A percentile compares a stretch with the other conserved stretches of the same genome.
phyloP scores from a whole-genome alignment of 2,329 filamentous ascomycete genomes.

The Microdochium bolleyi region DNA sequence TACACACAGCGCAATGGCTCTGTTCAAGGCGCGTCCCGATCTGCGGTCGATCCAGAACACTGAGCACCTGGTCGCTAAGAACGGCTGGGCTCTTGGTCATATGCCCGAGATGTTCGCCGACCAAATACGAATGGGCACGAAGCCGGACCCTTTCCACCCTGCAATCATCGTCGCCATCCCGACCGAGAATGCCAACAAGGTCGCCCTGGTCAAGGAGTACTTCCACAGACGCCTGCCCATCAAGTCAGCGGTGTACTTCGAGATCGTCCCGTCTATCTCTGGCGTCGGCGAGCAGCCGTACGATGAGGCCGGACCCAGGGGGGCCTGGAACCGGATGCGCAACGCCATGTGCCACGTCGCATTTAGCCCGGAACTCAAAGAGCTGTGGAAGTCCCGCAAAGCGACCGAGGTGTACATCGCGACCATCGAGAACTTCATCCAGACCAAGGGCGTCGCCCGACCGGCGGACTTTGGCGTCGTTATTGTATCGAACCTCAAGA shows the following conservation, averaged over 20 bases:
- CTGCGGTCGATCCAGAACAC: not conserved
- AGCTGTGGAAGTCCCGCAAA: not conserved
- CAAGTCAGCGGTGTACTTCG: not conserved
- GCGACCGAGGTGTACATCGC: not conserved
- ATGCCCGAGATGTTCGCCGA: not conserved
- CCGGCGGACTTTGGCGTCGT: not conserved
- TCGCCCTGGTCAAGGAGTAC: not conserved
- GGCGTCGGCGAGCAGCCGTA: not conserved
- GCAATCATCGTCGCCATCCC: not conserved
- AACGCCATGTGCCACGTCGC: not conserved
- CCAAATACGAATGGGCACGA: not conserved
- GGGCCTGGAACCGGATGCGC: not conserved
- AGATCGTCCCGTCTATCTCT: not conserved
- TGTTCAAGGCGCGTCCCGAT: not conserved
- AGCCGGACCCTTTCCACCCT: not conserved
- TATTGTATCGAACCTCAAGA: not conserved
- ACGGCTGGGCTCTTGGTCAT: not conserved
- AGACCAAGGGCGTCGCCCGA: not conserved
- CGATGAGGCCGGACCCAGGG: not conserved
- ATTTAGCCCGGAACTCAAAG: not conserved
- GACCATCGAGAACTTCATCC: not conserved
- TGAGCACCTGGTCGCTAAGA: not conserved
- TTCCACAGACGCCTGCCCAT: not conserved
- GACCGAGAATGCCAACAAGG: not conserved
- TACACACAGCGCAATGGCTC: not conserved